phyloP scores from a whole-genome alignment of 805 yeast species.

The Nematodospora valgi region DNA sequence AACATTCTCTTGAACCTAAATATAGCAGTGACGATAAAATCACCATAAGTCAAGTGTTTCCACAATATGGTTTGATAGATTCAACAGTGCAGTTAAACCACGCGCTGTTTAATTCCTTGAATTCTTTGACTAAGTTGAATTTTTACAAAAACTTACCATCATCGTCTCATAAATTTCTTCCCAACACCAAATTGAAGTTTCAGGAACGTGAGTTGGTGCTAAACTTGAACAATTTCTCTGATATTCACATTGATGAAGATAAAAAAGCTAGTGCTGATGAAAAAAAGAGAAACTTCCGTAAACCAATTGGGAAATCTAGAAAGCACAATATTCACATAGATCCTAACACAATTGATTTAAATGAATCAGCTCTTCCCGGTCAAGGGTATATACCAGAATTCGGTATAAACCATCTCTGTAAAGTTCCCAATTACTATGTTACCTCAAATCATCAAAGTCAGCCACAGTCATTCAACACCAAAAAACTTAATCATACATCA shows the following conservation, averaged over 20 bases:
- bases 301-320: conserved; percentile 10
- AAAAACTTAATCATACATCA: conserved; percentile 15
- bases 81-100: conserved; percentile 27
- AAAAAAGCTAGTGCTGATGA: conserved; percentile 7
- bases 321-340: conserved; percentile 32
- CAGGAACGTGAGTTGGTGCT: conserved; percentile 33
- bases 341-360: conserved; percentile 37
- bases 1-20: conserved; percentile 1
- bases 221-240: conserved; percentile 27
- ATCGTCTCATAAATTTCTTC: conserved; percentile 18
- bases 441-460: conserved; percentile 23
- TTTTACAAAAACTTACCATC: conserved; percentile 27
- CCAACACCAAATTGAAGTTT: conserved; percentile 26
- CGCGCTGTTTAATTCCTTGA: conserved; percentile 33
- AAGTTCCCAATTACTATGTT: conserved; percentile 40
- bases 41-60: conserved; percentile 37
- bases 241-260: conserved; percentile 13
- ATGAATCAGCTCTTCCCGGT: conserved; percentile 40
- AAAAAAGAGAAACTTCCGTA: conserved; percentile 15
- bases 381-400: conserved; percentile 43
- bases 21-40: conserved; percentile 22
- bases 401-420: conserved; percentile 37
- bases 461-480: conserved; percentile 10
- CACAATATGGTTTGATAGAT: conserved; percentile 34
- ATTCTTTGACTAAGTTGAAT: conserved; percentile 31